Evolutionary conservation across 805 yeast species (phyloP).

Genomic region (Nematodospora valgi): DNA sequence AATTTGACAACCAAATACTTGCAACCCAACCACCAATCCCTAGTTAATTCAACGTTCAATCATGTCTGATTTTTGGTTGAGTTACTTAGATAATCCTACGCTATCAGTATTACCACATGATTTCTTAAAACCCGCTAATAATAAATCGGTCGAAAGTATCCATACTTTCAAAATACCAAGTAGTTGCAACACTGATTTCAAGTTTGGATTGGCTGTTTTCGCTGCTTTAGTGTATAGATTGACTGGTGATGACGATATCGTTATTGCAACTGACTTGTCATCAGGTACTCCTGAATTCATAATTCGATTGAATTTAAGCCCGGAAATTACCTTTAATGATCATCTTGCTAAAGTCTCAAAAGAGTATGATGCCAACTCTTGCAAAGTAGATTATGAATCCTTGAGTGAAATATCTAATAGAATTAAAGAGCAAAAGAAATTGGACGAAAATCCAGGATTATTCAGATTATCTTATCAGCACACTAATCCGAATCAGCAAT

Average conservation of each 20-base stretch:
- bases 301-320: constrained; percentile 58
- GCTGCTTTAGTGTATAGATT: constrained; percentile 70
- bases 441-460: constrained; percentile 59
- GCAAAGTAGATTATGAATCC: constrained; percentile 39
- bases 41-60: too few relatives aligned
- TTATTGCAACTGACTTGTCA: constrained; percentile 63
- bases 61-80: constrained; percentile 49
- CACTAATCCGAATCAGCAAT: constrained; percentile 33
- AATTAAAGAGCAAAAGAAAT: constrained; percentile 46
- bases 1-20: too few relatives aligned
- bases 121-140: constrained; percentile 70
- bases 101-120: constrained; percentile 87
- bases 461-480: constrained; percentile 61
- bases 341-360: constrained; percentile 45
- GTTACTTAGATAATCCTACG: constrained; percentile 72
- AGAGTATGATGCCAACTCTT: constrained; percentile 32
- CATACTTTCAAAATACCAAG: constrained; percentile 18
- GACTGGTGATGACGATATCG: constrained; percentile 93
- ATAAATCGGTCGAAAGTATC: constrained; percentile 63
- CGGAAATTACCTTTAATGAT: constrained; percentile 51
- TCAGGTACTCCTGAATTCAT: constrained; percentile 45
- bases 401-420: constrained; percentile 55
- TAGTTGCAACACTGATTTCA: constrained; percentile 29
- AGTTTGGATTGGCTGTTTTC: constrained; percentile 60
- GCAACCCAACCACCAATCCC: too few relatives aligned